Percentiles rank a stretch among this genome's conserved stretches.
phyloP scores from a whole-genome alignment of 805 yeast genomes.

The Metschnikowia colocasiae region DNA sequence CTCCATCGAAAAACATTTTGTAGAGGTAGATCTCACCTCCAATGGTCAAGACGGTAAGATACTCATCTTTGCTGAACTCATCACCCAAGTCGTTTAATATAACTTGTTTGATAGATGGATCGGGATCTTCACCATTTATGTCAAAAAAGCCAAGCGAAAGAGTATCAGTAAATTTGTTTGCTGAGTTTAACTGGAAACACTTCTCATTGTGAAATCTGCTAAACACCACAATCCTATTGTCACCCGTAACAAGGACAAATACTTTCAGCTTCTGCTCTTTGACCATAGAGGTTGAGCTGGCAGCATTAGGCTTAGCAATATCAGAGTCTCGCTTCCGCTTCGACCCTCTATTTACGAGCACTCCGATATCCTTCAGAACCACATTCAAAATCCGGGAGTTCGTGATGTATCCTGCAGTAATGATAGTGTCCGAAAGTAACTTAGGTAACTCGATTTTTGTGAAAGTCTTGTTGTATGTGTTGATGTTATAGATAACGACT shows the following conservation, averaged over 20 bases:
- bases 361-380: slow-evolving; percentile 29
- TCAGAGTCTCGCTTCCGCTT: slow-evolving; percentile 28
- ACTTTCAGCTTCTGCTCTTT: slow-evolving; percentile 34
- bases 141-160: slow-evolving; percentile 47
- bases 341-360: slow-evolving; percentile 25
- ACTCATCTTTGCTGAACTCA: slow-evolving; percentile 48
- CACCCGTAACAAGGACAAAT: slow-evolving; percentile 71
- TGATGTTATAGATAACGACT: slow-evolving; percentile 48
- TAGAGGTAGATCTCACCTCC: slow-evolving; percentile 79
- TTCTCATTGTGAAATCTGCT: slow-evolving; percentile 51
- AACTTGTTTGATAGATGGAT: slow-evolving; percentile 68
- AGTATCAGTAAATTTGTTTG: slow-evolving; percentile 44
- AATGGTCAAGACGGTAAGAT: slow-evolving; percentile 65
- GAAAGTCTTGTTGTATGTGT: slow-evolving; percentile 36
- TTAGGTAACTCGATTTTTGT: slow-evolving; percentile 38
- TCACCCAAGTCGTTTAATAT: slow-evolving; percentile 68
- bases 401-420: slow-evolving; percentile 67
- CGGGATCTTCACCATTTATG: slow-evolving; percentile 54
- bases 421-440: slow-evolving; percentile 45
- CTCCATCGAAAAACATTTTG: slow-evolving; percentile 50
- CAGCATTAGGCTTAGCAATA: slow-evolving; percentile 2
- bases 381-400: slow-evolving; percentile 47
- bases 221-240: slow-evolving; percentile 66
- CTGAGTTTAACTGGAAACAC: slow-evolving; percentile 50
- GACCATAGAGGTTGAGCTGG: not conserved